phyloP scores from a whole-genome alignment of 345 rosid species.

The Cardiospermum halicacabum region DNA sequence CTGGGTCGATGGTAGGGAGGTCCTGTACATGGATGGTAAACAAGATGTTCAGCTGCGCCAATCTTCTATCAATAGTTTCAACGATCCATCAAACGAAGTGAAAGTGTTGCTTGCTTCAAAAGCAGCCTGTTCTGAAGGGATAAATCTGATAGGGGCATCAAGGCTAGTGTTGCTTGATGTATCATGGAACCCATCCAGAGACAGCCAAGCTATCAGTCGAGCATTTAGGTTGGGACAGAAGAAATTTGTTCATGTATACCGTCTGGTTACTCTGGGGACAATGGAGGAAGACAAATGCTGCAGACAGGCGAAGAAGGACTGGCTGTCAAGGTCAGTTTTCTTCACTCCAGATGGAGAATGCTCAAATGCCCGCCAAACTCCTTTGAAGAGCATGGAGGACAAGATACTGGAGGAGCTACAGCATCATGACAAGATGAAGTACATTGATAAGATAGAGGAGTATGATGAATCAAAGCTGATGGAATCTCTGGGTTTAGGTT shows the following conservation, averaged over 20 bases:
- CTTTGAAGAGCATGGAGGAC: conserved; percentile 19
- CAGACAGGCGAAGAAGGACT: conserved; percentile 47
- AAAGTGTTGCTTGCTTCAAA: conserved; percentile 75
- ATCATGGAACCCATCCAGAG: conserved; percentile 84
- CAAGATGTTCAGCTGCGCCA: conserved; percentile 37
- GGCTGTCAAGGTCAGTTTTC: conserved; percentile 53
- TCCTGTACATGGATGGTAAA: conserved; percentile 48
- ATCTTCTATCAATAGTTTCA: conserved; percentile 43
- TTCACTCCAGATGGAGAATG: conserved; percentile 14
- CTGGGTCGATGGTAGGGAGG: conserved; percentile 49
- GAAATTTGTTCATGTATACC: conserved; percentile 56
- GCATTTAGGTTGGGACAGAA: conserved; percentile 75
- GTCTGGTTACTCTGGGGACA: conserved; percentile 52
- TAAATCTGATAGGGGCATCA: conserved; percentile 75
- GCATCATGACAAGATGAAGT: conserved; percentile 15
- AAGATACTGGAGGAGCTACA: conserved; percentile 31
- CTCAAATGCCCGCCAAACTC: not conserved
- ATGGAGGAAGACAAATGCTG: conserved; percentile 45
- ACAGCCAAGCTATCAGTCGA: conserved; percentile 77
- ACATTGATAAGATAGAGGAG: conserved; percentile 23
- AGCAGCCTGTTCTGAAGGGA: conserved; percentile 73
- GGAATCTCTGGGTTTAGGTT: conserved; percentile 13
- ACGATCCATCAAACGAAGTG: conserved; percentile 38
- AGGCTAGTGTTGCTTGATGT: conserved; percentile 80
- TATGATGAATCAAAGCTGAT: conserved; percentile 22